Evolutionary conservation across 2,329 filamentous ascomycete species (phyloP).

Genomic region (Ophiostoma fasciatum): DNA sequence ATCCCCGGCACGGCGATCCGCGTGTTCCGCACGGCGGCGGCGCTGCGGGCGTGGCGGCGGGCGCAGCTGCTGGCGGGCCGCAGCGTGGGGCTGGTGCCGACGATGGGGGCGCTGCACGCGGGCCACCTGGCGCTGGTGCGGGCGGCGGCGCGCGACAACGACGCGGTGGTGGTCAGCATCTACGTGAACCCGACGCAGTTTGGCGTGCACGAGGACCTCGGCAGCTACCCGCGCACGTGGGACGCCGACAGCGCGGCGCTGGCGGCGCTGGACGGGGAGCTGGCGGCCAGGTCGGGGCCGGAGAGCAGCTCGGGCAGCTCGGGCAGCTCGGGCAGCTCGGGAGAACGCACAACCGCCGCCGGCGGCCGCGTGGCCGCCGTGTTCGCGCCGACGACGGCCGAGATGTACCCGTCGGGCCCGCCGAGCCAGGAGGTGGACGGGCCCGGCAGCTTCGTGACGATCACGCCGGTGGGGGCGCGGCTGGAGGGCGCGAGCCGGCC

Average conservation of each 20-base stretch:
- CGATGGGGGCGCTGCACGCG: slow-evolving; percentile 92
- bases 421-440: slow-evolving; percentile 59
- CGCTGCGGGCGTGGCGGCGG: slow-evolving; percentile 54
- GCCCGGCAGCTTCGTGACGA: slow-evolving; percentile 76
- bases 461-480: slow-evolving; percentile 68
- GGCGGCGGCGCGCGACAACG: slow-evolving; percentile 68
- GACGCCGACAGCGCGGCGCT: slow-evolving; percentile 57
- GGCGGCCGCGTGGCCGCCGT: slow-evolving; percentile 52
- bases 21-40: slow-evolving; percentile 60
- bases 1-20: slow-evolving; percentile 46
- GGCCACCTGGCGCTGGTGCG: slow-evolving; percentile 81
- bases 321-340: slow-evolving; percentile 38
- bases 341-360: no score
- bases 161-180: slow-evolving; percentile 77
- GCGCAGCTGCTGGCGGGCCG: slow-evolving; percentile 51
- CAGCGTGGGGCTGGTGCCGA: slow-evolving; percentile 78
- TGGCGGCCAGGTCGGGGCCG: slow-evolving; percentile 25
- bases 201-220: slow-evolving; percentile 73
- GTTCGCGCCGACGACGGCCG: slow-evolving; percentile 67
- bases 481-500: slow-evolving; percentile 77
- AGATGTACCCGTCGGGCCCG: slow-evolving; percentile 78
- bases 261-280: slow-evolving; percentile 51
- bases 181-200: slow-evolving; percentile 98
- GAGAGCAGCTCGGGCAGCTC: slow-evolving; percentile 12
- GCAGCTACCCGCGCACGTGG: slow-evolving; percentile 85